phyloP scores from a whole-genome alignment of 225 moss, liverwort and hornwort genomes.

The Marchantia polymorpha region DNA sequence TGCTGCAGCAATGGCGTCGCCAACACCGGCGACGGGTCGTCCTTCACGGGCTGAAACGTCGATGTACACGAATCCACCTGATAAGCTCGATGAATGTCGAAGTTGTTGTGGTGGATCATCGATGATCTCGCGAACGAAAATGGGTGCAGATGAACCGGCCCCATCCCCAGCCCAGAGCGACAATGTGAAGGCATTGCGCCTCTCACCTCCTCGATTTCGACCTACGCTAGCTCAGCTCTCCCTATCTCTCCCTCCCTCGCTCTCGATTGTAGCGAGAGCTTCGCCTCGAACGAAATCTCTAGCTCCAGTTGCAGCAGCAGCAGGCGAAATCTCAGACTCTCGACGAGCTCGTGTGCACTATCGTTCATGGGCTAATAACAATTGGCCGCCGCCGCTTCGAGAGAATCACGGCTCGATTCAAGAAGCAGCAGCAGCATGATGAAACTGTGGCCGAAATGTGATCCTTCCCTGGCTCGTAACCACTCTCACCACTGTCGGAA shows the following conservation, averaged over 20 bases:
- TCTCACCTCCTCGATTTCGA: not conserved
- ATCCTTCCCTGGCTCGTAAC: no score
- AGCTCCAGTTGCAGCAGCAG: not conserved
- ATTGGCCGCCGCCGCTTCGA: not conserved
- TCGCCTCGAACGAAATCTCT: not conserved
- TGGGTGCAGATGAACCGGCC: conserved; percentile 40
- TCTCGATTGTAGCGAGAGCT: not conserved
- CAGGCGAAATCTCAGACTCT: conserved; percentile 6
- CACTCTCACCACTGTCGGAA: not conserved
- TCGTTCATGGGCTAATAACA: not conserved
- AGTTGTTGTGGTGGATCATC: conserved; percentile 34
- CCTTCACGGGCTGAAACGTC: conserved; percentile 43
- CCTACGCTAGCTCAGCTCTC: no score
- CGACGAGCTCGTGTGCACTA: not conserved
- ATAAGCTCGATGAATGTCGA: conserved; percentile 41
- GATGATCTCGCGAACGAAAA: conserved; percentile 36
- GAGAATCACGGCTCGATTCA: not conserved
- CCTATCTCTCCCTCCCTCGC: no score
- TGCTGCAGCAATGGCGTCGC: conserved; percentile 27
- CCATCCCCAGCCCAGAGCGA: conserved; percentile 39
- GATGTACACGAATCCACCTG: conserved; percentile 51
- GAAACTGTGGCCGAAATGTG: no score
- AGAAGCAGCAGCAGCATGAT: not conserved
- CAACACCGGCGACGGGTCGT: conserved; percentile 37
- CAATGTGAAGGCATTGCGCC: conserved; percentile 43